Evolutionary conservation across 495 filamentous ascomycete species (phyloP).

Genomic region (Annulohypoxylon stygium): DNA sequence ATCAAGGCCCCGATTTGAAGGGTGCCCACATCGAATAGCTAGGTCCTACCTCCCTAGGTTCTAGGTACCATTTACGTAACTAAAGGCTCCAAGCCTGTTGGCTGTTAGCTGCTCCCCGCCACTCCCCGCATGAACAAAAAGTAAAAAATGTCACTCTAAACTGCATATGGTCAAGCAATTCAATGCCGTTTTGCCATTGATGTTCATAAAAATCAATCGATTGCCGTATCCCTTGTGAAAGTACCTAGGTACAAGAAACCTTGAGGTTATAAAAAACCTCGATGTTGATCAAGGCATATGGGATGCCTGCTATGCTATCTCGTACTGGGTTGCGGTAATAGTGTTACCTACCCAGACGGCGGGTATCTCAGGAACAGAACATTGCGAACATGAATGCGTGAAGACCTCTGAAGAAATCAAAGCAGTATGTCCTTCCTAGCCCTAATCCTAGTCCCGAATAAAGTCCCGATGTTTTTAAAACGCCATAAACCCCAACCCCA

Average conservation of each 20-base stretch:
- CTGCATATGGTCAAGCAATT: constrained; percentile 14
- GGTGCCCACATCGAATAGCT: constrained; percentile 20
- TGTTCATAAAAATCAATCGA: neutral
- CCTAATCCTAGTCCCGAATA: neutral
- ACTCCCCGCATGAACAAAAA: constrained; percentile 22
- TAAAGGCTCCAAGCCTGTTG: neutral
- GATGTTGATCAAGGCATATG: neutral
- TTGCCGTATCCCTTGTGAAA: neutral
- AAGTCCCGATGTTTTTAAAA: constrained; percentile 2
- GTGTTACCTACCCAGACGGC: constrained; percentile 5
- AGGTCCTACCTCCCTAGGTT: neutral
- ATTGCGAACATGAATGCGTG: constrained; percentile 9
- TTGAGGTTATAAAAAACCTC: neutral
- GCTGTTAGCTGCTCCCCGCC: neutral
- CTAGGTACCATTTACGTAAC: constrained; percentile 26
- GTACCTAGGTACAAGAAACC: constrained; percentile 3
- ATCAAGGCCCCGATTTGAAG: neutral
- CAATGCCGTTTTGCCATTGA: neutral
- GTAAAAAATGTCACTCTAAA: constrained; percentile 16
- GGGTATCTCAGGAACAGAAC: constrained; percentile 34
- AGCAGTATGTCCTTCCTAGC: neutral
- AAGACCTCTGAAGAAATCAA: neutral
- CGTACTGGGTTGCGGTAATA: neutral
- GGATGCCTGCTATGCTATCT: neutral
- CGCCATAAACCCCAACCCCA: constrained; percentile 22